A percentile compares a stretch with the other conserved stretches of the same genome.
Evolutionary conservation across 148 eudicot genomes (phyloP).

Genomic region (Persicaria maculosa): DNA sequence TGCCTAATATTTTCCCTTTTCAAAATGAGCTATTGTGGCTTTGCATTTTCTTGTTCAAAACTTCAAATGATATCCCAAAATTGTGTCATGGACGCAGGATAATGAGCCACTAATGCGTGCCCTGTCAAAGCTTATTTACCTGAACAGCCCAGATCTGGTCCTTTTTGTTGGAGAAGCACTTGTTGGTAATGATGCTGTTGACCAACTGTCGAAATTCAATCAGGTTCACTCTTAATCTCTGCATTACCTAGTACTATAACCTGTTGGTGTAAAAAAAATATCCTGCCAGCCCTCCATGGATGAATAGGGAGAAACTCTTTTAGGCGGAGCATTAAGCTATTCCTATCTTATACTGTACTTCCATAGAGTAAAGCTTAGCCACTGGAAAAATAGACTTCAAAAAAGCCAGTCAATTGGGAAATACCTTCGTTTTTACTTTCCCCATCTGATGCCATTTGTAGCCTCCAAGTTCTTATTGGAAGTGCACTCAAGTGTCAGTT

Average conservation of each 20-base stretch:
- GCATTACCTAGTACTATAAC: neutral
- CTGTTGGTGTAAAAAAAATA: neutral
- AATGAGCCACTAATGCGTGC: constrained; percentile 98
- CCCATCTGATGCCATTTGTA: too few species aligned
- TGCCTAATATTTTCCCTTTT: neutral
- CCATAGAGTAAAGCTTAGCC: neutral
- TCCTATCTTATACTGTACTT: neutral
- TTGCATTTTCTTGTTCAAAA: neutral
- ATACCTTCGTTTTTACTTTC: neutral
- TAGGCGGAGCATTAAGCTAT: neutral
- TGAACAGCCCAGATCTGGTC: constrained; percentile 82
- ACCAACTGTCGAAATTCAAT: constrained; percentile 86
- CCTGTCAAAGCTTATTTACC: constrained; percentile 77
- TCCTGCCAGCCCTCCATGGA: neutral
- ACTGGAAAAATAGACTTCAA: too few species aligned
- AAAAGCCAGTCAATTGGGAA: neutral
- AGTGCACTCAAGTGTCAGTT: too few species aligned
- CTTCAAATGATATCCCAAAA: neutral
- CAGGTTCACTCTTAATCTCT: constrained; percentile 36
- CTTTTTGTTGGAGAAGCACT: constrained; percentile 98
- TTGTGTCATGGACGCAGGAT: constrained; percentile 40
- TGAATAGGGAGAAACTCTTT: neutral
- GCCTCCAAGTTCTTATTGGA: too few species aligned
- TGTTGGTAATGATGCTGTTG: constrained; percentile 96
- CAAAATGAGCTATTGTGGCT: neutral